Percentiles rank a stretch among this genome's conserved stretches.
These are phyloP conservation scores for Suillus hirtellus DNA, from an alignment of 768 basidiomycete species.

Conservation along the genomic window DNA sequence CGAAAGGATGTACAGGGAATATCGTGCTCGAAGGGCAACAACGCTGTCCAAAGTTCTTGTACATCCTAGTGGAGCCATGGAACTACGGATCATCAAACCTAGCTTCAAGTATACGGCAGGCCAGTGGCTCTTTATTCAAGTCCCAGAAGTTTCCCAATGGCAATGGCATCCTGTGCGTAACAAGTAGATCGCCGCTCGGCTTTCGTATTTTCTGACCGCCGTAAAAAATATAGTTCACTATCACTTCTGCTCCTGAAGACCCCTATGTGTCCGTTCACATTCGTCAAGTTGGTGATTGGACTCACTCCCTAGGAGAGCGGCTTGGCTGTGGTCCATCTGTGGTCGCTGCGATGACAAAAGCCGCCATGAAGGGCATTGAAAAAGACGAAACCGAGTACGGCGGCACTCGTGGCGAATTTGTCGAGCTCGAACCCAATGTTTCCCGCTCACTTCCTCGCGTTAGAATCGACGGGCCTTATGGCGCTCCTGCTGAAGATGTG, in stretches of 20 bases:
- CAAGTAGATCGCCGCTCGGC: background rate
- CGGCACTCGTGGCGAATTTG: constrained; percentile 71
- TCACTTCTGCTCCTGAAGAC: constrained; percentile 93
- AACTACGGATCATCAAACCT: constrained; percentile 88
- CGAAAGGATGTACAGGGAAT: constrained; percentile 83
- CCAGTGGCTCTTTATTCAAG: constrained; percentile 89
- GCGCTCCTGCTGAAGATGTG: constrained; percentile 91
- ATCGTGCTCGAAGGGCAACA: constrained; percentile 76
- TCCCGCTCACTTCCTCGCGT: constrained; percentile 63
- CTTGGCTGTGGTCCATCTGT: constrained; percentile 80
- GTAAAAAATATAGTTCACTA: constrained; percentile 67
- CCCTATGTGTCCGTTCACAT: constrained; percentile 91
- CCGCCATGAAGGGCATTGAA: constrained; percentile 75
- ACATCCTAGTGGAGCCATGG: constrained; percentile 92
- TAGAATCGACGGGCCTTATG: constrained; percentile 89
- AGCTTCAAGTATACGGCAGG: constrained; percentile 90
- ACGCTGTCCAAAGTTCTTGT: constrained; percentile 83
- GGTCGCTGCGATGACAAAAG: constrained; percentile 75
- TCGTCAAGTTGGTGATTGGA: constrained; percentile 92
- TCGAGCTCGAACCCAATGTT: constrained; percentile 68
- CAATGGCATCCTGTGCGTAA: constrained; percentile 96
- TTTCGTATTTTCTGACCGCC: background rate
- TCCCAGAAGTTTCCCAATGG: constrained; percentile 78
- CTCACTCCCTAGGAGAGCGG: constrained; percentile 78
- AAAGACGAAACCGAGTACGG: constrained; percentile 49